phyloP scores from a whole-genome alignment of 371 early-diverging fungal genomes.

The Mortierella sp. region DNA sequence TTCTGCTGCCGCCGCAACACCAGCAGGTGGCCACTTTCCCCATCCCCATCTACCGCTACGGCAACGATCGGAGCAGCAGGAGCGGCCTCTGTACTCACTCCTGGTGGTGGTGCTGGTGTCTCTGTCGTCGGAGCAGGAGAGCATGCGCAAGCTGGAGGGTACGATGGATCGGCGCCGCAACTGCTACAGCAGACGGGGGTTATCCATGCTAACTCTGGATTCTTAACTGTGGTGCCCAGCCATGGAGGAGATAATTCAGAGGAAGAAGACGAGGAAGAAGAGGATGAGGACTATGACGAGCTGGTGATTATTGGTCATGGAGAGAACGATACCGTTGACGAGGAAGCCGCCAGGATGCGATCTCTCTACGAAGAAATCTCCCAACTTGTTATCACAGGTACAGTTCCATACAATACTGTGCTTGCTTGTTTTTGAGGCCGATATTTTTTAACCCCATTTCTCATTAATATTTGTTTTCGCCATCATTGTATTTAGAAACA shows the following conservation, averaged over 20 bases:
- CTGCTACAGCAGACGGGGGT: not conserved
- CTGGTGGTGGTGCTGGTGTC: not conserved
- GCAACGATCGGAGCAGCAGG: not conserved
- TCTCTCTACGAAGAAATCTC: conserved; percentile 35
- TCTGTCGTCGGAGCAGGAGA: not conserved
- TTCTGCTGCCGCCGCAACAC: not conserved
- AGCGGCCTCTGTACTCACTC: not conserved
- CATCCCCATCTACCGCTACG: not conserved
- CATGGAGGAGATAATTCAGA: conserved; percentile 27
- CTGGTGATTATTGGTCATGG: conserved; percentile 51
- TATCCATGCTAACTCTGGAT: not conserved
- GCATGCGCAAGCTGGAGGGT: not conserved
- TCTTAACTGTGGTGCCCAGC: not conserved
- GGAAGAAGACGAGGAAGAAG: conserved; percentile 32
- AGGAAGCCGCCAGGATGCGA: conserved; percentile 36
- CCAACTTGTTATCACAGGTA: conserved; percentile 53
- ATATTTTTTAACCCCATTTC: not conserved
- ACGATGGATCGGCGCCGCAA: not conserved
- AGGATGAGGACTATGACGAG: conserved; percentile 51
- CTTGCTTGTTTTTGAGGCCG: not conserved
- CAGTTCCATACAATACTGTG: not conserved
- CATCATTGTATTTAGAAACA: conserved; percentile 24
- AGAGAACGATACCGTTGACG: conserved; percentile 48
- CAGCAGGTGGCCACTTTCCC: not conserved
- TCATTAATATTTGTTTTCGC: not conserved